Base-by-base conservation (phyloP, 2,329 filamentous ascomycete genomes). In the Colletotrichum echinochloae region DNA sequence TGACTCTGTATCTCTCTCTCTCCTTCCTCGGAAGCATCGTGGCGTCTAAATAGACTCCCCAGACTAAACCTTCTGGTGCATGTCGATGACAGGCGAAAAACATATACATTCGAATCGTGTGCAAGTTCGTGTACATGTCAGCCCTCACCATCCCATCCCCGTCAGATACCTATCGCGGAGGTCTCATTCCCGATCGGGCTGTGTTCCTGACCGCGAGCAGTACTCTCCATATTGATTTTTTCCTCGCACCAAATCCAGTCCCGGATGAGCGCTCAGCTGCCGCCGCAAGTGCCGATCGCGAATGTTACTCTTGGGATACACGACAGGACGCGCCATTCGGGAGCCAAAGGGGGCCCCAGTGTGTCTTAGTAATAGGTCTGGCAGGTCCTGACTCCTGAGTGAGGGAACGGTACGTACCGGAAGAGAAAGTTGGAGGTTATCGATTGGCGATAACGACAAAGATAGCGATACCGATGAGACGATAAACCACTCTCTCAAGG, bases 401-500 rank as follows among this genome's bases (percentile, higher is more conserved):
- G 30, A 6, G 37, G n/a, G n/a, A n/a, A n/a, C n/a, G n/a, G 28
- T 37, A 35, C 16, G 33, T 37, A 48, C 8, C 54, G 49, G 39
- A 23, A 48, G 59, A n/a, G 11, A 9, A 23, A 20, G 11, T 20
- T n/a, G 2, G 6, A 1, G 20, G 8, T 23, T 54, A 60, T 69
- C 66, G 54, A 54, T 69, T 54, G 23, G 18, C 18, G 44, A 60
- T 46, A 46, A 46, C 44, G 9, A 12, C 9, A n/a, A 46, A n/a
- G 20, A 46, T 65, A 51, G 26, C 39, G 16, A 4, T n/a, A 26
- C 18, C 70, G 72, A 67, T 72, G 66, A 70, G 64, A 57, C 28
- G 3, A n/a, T n/a, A n/a, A n/a, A n/a, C n/a, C n/a, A n/a, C n/a
- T n/a, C 41, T 20, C 30, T n/a, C 33, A 6, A 23, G 6, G 51